phyloP scores from a whole-genome alignment of 306 rosid genomes.

The Gynostemma pentaphyllum region DNA sequence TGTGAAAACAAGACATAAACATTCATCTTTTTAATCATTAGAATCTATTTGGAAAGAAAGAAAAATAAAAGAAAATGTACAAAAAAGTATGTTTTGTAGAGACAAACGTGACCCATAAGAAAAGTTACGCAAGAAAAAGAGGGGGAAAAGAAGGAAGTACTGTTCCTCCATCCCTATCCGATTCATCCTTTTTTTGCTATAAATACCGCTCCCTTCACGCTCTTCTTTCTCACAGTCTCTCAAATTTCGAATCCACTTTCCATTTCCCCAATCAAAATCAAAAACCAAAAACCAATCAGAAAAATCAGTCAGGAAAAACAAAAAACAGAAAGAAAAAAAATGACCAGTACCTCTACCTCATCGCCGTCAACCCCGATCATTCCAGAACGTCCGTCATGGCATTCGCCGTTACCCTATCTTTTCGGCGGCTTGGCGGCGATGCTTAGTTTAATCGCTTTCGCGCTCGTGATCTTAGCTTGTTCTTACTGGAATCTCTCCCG shows the following conservation, averaged over 20 bases:
- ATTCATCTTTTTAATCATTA: too few relatives aligned
- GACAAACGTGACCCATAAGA: conserved; percentile 11
- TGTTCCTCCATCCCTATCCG: conserved; percentile 2
- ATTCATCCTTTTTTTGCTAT: neutral
- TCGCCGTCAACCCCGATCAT: neutral
- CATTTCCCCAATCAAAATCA: neutral
- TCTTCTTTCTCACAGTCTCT: neutral
- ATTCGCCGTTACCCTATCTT: conserved; percentile 8
- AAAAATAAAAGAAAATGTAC: too few relatives aligned
- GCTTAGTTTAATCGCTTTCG: conserved; percentile 1
- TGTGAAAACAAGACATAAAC: too few relatives aligned
- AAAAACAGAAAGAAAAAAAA: neutral
- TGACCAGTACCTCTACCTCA: neutral
- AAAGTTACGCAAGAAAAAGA: neutral
- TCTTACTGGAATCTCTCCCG: conserved; percentile 12
- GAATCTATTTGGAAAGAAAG: too few relatives aligned
- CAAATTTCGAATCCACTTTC: neutral
- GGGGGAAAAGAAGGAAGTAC: neutral
- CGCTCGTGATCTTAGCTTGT: conserved; percentile 7
- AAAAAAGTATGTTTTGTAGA: too few relatives aligned
- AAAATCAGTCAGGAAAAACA: neutral
- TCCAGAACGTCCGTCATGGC: neutral
- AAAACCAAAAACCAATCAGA: neutral
- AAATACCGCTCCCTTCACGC: neutral
- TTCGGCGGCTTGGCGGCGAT: conserved; percentile 12